A percentile compares a stretch with the other conserved stretches of the same genome.
These are phyloP conservation scores for Xerocomellus intermedius DNA, from an alignment of 768 basidiomycete genomes.

Conservation along the genomic window DNA sequence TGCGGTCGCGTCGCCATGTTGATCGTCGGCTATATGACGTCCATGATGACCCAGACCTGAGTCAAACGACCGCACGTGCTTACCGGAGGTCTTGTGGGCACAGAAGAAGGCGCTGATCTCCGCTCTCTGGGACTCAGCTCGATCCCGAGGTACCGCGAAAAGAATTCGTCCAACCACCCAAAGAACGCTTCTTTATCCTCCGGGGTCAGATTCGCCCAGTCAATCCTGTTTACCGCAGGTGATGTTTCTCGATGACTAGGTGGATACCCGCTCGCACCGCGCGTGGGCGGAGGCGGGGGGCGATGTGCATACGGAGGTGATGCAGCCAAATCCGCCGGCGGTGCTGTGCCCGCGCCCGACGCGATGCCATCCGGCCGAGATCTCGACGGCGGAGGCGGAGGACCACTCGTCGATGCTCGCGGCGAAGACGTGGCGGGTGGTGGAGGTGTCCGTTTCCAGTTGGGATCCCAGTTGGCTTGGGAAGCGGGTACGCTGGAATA, in stretches of 20 bases:
- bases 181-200: conserved; percentile 76
- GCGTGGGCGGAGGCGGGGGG: conserved; percentile 33
- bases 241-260: conserved; percentile 9
- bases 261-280: conserved; percentile 26
- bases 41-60: background rate
- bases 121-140: conserved; percentile 15
- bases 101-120: background rate
- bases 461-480: conserved; percentile 62
- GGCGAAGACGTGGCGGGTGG: conserved; percentile 28
- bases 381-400: conserved; percentile 38
- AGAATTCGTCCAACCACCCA: conserved; percentile 80
- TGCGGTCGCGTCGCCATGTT: conserved; percentile 24
- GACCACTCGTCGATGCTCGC: conserved; percentile 9
- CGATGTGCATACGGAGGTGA: conserved; percentile 16
- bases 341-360: conserved; percentile 10
- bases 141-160: conserved; percentile 45
- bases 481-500: conserved; percentile 55
- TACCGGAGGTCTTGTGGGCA: conserved; percentile 16
- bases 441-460: conserved; percentile 49
- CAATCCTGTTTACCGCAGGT: conserved; percentile 36
- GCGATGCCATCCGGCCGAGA: conserved; percentile 11
- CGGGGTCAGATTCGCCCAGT: conserved; percentile 66
- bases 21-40: conserved; percentile 18
- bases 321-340: conserved; percentile 1
- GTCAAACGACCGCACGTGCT: conserved; percentile 2